A percentile compares a stretch with the other conserved stretches of the same genome.
Conservation (phyloP, 1,284 basidiomycete species). For the Sporisorium exsertum region DNA sequence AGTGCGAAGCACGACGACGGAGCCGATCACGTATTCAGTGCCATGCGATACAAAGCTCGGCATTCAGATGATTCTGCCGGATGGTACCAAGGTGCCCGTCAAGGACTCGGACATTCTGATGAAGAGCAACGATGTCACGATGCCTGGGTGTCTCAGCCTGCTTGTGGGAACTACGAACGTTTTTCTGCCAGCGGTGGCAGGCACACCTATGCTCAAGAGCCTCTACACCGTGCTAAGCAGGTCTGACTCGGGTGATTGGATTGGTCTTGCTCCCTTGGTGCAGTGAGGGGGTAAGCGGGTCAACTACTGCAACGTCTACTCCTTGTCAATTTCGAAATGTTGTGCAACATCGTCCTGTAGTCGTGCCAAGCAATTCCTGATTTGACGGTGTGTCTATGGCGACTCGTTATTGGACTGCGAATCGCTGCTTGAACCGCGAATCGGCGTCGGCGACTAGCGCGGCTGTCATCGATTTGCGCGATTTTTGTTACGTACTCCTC, state of each 20-base stretch:
- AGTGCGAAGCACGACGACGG: constrained; percentile 15
- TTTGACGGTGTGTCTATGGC: neutral
- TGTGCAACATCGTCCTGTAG: neutral
- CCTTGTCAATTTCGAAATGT: neutral
- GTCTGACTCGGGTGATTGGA: constrained; percentile 25
- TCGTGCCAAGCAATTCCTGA: neutral
- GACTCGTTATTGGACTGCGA: neutral
- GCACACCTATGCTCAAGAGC: constrained; percentile 38
- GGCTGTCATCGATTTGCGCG: neutral
- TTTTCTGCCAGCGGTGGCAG: constrained; percentile 33
- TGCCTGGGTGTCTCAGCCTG: constrained; percentile 38
- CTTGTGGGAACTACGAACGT: constrained; percentile 36
- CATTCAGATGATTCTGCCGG: constrained; percentile 26
- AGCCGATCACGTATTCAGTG: constrained; percentile 43
- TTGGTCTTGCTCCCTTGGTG: constrained; percentile 29
- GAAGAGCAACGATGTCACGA: constrained; percentile 41
- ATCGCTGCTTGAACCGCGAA: neutral
- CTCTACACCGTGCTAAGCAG: constrained; percentile 34
- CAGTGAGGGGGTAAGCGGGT: neutral
- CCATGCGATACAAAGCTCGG: constrained; percentile 36
- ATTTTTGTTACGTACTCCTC: constrained; percentile 7
- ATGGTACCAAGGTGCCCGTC: constrained; percentile 22
- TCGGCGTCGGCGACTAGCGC: neutral
- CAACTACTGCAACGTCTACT: neutral
- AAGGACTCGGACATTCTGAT: constrained; percentile 36